Conservation (phyloP, 495 filamentous ascomycete genomes). For the Collariella sp. region DNA sequence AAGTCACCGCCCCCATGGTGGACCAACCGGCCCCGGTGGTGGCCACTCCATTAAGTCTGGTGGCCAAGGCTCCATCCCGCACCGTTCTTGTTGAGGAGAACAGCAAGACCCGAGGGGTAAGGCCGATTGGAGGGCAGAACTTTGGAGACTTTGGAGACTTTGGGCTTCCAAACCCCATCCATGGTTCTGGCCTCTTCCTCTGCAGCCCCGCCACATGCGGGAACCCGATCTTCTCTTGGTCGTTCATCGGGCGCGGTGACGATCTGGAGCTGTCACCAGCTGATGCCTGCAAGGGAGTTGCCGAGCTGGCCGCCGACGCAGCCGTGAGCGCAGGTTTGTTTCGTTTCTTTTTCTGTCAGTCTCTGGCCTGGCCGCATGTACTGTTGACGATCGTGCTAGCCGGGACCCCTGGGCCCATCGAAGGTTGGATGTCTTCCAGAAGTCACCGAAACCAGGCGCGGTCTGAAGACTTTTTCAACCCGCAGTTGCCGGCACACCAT, state of each 20-base stretch:
- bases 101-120: slow-evolving; percentile 7
- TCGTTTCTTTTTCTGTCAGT: not conserved
- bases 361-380: not conserved
- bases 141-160: not conserved
- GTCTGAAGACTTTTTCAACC: not conserved
- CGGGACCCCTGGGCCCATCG: not conserved
- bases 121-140: not conserved
- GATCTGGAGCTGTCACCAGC: slow-evolving; percentile 1
- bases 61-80: slow-evolving; percentile 12
- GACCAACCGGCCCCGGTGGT: slow-evolving; percentile 6
- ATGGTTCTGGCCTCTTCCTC: not conserved
- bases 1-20: slow-evolving; percentile 25
- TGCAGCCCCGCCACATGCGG: slow-evolving; percentile 11
- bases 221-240: slow-evolving; percentile 11
- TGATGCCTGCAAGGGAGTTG: not conserved
- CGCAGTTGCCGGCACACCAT: not conserved
- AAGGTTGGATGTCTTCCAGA: not conserved
- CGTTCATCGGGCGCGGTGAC: slow-evolving; percentile 12
- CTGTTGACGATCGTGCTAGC: not conserved
- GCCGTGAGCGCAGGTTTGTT: not conserved
- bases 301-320: slow-evolving; percentile 2
- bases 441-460: not conserved
- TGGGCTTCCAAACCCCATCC: not conserved
- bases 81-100: not conserved
- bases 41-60: slow-evolving; percentile 11